Conservation (phyloP, 768 basidiomycete species). For the Tricholoma hemisulphureum region DNA sequence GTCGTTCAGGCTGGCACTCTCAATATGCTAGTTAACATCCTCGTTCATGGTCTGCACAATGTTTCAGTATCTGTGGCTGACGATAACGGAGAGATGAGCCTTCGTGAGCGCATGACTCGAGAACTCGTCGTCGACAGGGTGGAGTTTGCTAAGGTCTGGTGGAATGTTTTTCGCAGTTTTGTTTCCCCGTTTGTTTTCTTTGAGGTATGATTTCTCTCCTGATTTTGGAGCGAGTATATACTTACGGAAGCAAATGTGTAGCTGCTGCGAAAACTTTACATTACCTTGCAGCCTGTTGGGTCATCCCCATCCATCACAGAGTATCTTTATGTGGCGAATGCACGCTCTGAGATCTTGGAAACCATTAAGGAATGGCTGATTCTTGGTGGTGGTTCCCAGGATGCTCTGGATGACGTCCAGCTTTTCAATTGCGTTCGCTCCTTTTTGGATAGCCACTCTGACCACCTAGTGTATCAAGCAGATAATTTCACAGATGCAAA, state of each 20-base stretch:
- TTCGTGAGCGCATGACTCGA: conserved; percentile 70
- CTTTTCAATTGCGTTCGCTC: conserved; percentile 55
- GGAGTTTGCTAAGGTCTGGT: conserved; percentile 79
- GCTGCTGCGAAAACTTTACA: conserved; percentile 76
- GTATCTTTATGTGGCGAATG: conserved; percentile 47
- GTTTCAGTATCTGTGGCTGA: conserved; percentile 81
- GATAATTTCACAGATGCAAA: conserved; percentile 40
- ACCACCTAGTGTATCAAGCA: conserved; percentile 49
- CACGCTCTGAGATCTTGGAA: conserved; percentile 62
- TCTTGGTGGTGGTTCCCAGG: conserved; percentile 74
- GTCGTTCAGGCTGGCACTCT: conserved; percentile 78
- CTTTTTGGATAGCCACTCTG: conserved; percentile 58
- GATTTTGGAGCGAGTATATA: neutral
- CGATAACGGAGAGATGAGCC: conserved; percentile 82
- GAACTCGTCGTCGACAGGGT: conserved; percentile 68
- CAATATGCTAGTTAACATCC: conserved; percentile 67
- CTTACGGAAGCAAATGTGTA: conserved; percentile 26
- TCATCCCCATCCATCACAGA: conserved; percentile 43
- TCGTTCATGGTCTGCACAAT: conserved; percentile 74
- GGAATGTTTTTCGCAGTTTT: conserved; percentile 80
- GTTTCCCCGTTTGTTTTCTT: conserved; percentile 80
- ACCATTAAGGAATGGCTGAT: conserved; percentile 71
- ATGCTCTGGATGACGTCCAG: conserved; percentile 68
- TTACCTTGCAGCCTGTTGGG: conserved; percentile 46
- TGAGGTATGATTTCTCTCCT: conserved; percentile 52